A percentile compares a stretch with the other conserved stretches of the same genome.
Conservation (phyloP, 768 basidiomycete genomes). For the Lactarius psammicola region DNA sequence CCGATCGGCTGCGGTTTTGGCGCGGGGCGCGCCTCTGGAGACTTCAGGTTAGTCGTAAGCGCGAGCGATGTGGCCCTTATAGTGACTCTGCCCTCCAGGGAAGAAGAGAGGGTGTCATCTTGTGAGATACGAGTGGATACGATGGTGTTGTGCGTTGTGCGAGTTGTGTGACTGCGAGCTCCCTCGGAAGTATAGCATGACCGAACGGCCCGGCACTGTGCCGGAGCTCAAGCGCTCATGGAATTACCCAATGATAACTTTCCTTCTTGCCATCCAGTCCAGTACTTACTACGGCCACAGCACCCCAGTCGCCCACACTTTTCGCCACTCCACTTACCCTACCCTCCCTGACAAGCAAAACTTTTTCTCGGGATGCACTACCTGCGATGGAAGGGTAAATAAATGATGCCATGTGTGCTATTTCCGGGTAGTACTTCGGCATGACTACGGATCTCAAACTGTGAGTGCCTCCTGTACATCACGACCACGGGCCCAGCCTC, state of each 20-base stretch:
- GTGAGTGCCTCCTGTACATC: constrained; percentile 8
- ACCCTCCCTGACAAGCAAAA: too few relatives aligned
- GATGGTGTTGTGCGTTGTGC: not conserved
- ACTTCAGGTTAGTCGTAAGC: constrained; percentile 12
- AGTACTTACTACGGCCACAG: too few relatives aligned
- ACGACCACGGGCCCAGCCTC: too few relatives aligned
- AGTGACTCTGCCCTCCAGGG: constrained; percentile 18
- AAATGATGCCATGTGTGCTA: too few relatives aligned
- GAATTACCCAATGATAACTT: not conserved
- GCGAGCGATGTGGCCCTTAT: not conserved
- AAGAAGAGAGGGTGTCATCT: constrained; percentile 17
- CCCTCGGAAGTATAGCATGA: not conserved
- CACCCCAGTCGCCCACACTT: too few relatives aligned
- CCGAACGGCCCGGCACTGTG: not conserved
- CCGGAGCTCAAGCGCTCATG: not conserved
- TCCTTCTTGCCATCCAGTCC: too few relatives aligned
- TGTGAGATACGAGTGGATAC: not conserved
- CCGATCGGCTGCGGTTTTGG: constrained; percentile 65
- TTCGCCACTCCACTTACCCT: too few relatives aligned
- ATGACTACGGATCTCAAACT: not conserved
- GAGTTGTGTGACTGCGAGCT: too few relatives aligned
- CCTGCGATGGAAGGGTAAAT: too few relatives aligned
- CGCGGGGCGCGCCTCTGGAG: constrained; percentile 41
- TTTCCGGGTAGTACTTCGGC: not conserved
- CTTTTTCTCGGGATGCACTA: too few relatives aligned